phyloP scores from a whole-genome alignment of 164 flowering plant species.

The Nelumbo lutea region DNA sequence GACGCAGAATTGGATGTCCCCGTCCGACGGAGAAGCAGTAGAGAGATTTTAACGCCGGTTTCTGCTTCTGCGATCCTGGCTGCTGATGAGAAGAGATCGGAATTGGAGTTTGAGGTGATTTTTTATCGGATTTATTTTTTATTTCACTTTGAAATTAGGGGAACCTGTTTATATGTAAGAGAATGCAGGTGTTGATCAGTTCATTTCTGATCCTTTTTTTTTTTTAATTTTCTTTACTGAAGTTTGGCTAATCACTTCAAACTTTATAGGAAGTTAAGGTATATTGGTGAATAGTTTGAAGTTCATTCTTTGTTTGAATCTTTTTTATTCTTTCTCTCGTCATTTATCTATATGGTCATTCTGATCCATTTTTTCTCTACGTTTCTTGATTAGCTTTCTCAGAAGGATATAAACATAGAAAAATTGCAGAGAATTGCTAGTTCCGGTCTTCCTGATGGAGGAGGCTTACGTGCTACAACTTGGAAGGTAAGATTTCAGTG shows the following conservation, averaged over 20 bases:
- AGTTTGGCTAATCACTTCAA: not conserved
- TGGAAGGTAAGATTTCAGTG: slow-evolving; percentile 51
- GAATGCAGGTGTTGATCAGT: not conserved
- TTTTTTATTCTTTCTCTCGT: not conserved
- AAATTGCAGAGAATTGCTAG: slow-evolving; percentile 51
- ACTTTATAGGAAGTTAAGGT: not conserved
- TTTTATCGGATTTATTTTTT: not conserved
- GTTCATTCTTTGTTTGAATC: not conserved
- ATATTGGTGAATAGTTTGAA: not conserved
- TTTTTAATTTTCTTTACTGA: not conserved
- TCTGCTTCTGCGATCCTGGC: slow-evolving; percentile 23
- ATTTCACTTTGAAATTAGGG: not conserved
- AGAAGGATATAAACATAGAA: slow-evolving; percentile 50
- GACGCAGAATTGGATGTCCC: slow-evolving; percentile 5
- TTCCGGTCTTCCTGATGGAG: slow-evolving; percentile 54
- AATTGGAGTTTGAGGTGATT: slow-evolving; percentile 49
- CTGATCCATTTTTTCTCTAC: not conserved
- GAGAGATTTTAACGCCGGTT: slow-evolving; percentile 14
- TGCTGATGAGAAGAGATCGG: slow-evolving; percentile 53
- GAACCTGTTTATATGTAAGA: not conserved
- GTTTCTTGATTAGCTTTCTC: slow-evolving; percentile 35
- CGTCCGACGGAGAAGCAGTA: slow-evolving; percentile 12
- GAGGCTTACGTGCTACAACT: slow-evolving; percentile 47
- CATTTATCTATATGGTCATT: not conserved
- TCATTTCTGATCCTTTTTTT: not conserved